Base-by-base conservation (phyloP, 352 stramenopile genomes). In the Pythium coloratum region DNA sequence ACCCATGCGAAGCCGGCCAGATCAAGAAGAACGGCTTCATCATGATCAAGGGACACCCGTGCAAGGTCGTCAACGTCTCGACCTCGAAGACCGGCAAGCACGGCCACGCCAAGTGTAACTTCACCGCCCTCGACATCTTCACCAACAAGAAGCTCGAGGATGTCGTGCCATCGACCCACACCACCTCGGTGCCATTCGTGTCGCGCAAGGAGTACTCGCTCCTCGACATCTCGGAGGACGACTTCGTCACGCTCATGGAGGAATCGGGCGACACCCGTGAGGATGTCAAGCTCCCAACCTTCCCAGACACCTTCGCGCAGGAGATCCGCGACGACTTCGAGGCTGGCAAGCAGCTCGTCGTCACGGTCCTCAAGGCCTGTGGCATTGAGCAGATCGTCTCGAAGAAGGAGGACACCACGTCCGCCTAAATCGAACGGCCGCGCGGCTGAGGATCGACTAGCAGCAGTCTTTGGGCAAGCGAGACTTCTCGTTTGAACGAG, bases 71-170 rank as follows among this genome's bases (percentile, higher is more conserved):
- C 59, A 96, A 80, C 76, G 97, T 99, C 70, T 99, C 98, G 72
- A 99, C 98, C 66, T 99, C 98, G 67, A 99, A 99, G 97, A 99
- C 98, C 66, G 98, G 98, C 86, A 99, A 99, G 96, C 98, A 99
- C 92, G 98, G 98, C 67, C 98, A 99, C 92, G 98, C 98, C 74
- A 99, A 99, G 92, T 99, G 96, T 76, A 99, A 99, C 92, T 99
- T 99, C 78, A 98, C 91, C 70, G 97, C 97, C 66, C 88, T 97
- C 38, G 97, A 99, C 87, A 99, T 99, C 82, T 99, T 99, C 92
- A 99, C 96, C 61, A 98, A 98, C 81, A 99, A 99, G 90, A 99
- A 99, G 94, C 93, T 97, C 69, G 97, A 99, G 81, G 97, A 99
- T 90, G 99, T 99, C 84, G 96, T 99, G 73, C 97, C 97, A 60